These are phyloP conservation scores for Rasamsonia emersonii DNA, from an alignment of 2,329 filamentous ascomycete genomes.

Conservation along the genomic window DNA sequence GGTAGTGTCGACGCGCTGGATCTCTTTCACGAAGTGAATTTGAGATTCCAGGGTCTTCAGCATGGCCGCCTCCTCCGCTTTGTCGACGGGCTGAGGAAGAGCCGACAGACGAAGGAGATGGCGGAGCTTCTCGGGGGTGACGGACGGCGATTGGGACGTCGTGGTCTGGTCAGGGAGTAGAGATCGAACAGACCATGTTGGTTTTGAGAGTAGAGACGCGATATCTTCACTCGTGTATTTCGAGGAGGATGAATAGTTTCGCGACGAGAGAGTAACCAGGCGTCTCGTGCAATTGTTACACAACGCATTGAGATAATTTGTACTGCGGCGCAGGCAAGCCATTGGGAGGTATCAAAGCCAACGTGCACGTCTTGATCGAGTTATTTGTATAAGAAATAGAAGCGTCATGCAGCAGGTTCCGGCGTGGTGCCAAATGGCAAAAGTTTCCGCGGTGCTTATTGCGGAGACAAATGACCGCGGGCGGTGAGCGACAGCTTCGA, in stretches of 20 bases:
- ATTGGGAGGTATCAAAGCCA: too few relatives aligned
- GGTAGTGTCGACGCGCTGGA: slow-evolving; percentile 69
- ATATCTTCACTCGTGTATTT: slow-evolving; percentile 16
- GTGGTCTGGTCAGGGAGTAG: slow-evolving; percentile 50
- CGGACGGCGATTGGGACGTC: slow-evolving; percentile 22
- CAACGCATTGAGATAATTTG: too few relatives aligned
- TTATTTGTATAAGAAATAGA: too few relatives aligned
- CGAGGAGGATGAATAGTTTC: slow-evolving; percentile 6
- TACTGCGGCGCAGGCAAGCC: slow-evolving; percentile 3
- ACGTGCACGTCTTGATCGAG: too few relatives aligned
- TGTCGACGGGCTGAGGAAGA: slow-evolving; percentile 60
- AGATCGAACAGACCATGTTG: slow-evolving; percentile 75
- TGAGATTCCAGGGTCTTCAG: slow-evolving; percentile 69
- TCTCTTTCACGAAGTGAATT: slow-evolving; percentile 79
- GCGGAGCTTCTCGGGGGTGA: slow-evolving; percentile 61
- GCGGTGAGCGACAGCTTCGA: too few relatives aligned
- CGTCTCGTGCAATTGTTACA: not conserved
- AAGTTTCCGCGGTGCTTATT: too few relatives aligned
- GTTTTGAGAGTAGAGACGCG: slow-evolving; percentile 53
- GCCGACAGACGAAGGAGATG: slow-evolving; percentile 87
- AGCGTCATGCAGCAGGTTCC: too few relatives aligned
- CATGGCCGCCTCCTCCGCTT: slow-evolving; percentile 60
- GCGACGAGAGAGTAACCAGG: not conserved
- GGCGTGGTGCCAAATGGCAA: too few relatives aligned
- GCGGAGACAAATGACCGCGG: too few relatives aligned